Evolutionary conservation across 805 yeast species (phyloP).

Genomic region (Teunomyces panamensis): DNA sequence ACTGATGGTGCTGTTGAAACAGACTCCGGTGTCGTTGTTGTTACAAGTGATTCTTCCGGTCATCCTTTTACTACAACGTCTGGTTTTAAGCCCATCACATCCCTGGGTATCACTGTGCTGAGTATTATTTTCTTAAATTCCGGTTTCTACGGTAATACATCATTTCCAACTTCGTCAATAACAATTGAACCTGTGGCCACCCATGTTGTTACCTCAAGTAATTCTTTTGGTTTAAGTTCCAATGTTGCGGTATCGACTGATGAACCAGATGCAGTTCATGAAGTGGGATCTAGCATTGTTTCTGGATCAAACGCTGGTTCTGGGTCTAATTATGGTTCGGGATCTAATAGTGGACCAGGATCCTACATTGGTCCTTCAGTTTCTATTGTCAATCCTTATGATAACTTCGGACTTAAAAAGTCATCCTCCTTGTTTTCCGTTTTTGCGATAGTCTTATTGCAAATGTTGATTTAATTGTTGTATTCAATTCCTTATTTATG

Average conservation of each 20-base stretch:
- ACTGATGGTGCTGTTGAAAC: conserved; percentile 15
- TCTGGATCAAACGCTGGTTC: no score
- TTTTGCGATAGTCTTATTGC: neutral
- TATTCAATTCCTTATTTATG: neutral
- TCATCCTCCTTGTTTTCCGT: neutral
- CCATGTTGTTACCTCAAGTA: no score
- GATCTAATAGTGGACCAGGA: neutral
- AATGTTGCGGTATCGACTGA: no score
- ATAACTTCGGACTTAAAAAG: neutral
- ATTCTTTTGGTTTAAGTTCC: no score
- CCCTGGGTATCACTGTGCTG: conserved; percentile 9
- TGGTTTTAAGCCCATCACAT: no score
- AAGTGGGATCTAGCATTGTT: no score
- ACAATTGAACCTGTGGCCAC: no score
- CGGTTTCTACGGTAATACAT: conserved; percentile 18
- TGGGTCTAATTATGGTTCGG: neutral
- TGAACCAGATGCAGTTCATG: no score
- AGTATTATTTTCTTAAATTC: conserved; percentile 7
- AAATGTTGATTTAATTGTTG: neutral
- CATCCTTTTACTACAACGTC: no score
- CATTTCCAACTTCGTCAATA: neutral
- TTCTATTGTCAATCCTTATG: neutral
- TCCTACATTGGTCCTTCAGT: neutral
- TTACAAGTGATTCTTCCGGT: conserved; percentile 5
- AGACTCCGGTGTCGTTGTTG: conserved; percentile 16